A percentile compares a stretch with the other conserved stretches of the same genome.
Conservation (phyloP, 2,329 filamentous ascomycete genomes). For the Curvularia sp. region DNA sequence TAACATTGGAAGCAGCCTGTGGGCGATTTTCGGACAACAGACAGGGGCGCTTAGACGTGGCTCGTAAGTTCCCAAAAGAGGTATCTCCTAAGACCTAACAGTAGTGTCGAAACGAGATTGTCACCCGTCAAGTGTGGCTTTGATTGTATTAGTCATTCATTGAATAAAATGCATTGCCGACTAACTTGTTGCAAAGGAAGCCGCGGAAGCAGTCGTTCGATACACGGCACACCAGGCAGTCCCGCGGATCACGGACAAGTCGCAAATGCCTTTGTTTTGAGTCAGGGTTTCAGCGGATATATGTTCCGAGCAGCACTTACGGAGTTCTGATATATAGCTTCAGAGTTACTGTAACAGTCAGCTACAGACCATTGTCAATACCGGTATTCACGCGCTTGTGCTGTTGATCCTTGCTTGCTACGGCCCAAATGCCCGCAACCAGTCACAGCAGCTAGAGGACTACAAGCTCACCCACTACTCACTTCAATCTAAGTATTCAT, state of each 20-base stretch:
- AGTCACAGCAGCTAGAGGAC: conserved; percentile 7
- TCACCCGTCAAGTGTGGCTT: conserved; percentile 2
- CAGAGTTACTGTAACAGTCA: conserved; percentile 4
- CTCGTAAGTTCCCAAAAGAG: conserved; percentile 5
- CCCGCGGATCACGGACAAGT: conserved; percentile 3
- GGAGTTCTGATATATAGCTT: conserved; percentile 3
- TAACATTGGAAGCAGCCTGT: conserved; percentile 8
- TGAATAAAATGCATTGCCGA: conserved; percentile 3
- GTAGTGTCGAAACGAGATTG: conserved; percentile 4
- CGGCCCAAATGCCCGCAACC: conserved; percentile 16
- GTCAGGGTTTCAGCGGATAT: neutral
- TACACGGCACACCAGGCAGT: conserved; percentile 4
- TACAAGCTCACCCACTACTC: conserved; percentile 4
- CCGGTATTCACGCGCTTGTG: conserved; percentile 11
- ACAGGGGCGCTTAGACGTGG: conserved; percentile 1
- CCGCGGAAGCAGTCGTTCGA: conserved; percentile 6
- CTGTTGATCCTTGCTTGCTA: conserved; percentile 7
- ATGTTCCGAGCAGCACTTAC: conserved; percentile 2
- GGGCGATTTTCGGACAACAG: neutral
- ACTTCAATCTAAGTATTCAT: conserved; percentile 1
- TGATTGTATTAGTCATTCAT: conserved; percentile 17
- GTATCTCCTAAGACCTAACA: conserved; percentile 5
- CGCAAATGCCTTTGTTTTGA: conserved; percentile 10
- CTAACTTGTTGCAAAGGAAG: conserved; percentile 11
- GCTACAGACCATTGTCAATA: conserved; percentile 6